Percentiles rank a stretch among this genome's conserved stretches.
phyloP scores from a whole-genome alignment of 1,284 basidiomycete species.

The Polyporus tsugae region DNA sequence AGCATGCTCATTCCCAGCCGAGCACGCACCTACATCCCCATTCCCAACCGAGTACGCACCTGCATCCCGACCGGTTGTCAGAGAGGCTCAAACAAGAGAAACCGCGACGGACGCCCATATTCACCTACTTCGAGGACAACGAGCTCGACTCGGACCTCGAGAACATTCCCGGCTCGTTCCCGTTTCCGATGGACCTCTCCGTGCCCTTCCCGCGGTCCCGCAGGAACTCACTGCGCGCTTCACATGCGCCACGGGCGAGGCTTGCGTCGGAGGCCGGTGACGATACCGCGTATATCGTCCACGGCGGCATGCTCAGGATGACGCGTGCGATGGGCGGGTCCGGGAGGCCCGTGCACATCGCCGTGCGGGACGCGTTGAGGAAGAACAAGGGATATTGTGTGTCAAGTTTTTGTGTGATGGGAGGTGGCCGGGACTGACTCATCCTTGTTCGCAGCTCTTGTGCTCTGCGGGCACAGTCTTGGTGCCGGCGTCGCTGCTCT shows the following conservation, averaged over 20 bases:
- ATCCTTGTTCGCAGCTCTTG: conserved; percentile 57
- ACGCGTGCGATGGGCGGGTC: conserved; percentile 79
- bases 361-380: conserved; percentile 73
- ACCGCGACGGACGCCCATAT: conserved; percentile 10
- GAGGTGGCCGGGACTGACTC: neutral
- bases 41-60: conserved; percentile 12
- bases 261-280: conserved; percentile 28
- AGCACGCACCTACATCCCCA: neutral
- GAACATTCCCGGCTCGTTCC: conserved; percentile 43
- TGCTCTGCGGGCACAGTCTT: conserved; percentile 87
- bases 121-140: conserved; percentile 19
- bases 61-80: neutral
- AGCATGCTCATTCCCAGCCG: neutral
- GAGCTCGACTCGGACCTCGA: conserved; percentile 39
- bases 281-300: conserved; percentile 61
- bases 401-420: conserved; percentile 6
- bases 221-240: conserved; percentile 16
- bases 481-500: conserved; percentile 87
- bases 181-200: conserved; percentile 42
- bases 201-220: conserved; percentile 33
- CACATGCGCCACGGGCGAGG: conserved; percentile 14
- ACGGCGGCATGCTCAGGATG: conserved; percentile 84
- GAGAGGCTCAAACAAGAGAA: conserved; percentile 32
- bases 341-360: conserved; percentile 80
- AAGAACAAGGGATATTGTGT: conserved; percentile 76